Evolutionary conservation across 805 yeast genomes (phyloP).

Genomic region (Nakazawaea ernobii): DNA sequence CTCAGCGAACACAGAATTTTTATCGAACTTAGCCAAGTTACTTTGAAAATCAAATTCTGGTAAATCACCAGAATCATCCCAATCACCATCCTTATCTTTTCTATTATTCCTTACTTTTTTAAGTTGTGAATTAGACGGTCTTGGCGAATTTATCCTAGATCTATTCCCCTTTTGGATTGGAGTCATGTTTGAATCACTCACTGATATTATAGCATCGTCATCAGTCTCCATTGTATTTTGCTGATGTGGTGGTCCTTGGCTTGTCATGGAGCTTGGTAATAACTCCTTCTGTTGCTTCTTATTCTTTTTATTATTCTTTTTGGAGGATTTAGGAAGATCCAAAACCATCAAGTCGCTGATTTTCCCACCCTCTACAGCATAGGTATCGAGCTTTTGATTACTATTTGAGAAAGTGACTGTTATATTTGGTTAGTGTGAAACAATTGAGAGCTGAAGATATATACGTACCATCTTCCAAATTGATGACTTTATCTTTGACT

Average conservation of each 20-base stretch:
- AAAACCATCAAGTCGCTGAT: constrained; percentile 53
- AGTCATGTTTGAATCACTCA: constrained; percentile 10
- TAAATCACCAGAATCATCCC: constrained; percentile 32
- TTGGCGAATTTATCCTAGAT: constrained; percentile 6
- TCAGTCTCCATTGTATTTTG: constrained; percentile 1
- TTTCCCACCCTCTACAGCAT: constrained; percentile 26
- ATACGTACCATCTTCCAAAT: constrained; percentile 30
- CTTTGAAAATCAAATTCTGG: constrained; percentile 84
- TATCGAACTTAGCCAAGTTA: constrained; percentile 77
- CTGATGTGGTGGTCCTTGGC: not conserved
- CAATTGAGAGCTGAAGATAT: constrained; percentile 7
- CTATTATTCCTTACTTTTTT: constrained; percentile 3
- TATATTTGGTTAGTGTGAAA: constrained; percentile 7
- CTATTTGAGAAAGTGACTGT: constrained; percentile 12
- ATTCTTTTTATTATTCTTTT: constrained; percentile 19
- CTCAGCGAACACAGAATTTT: constrained; percentile 71
- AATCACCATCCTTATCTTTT: constrained; percentile 40
- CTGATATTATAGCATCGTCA: constrained; percentile 10
- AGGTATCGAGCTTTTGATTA: constrained; percentile 12
- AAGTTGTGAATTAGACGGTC: not conserved
- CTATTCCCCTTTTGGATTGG: constrained; percentile 12
- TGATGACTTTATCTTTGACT: constrained; percentile 32
- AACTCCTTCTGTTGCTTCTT: constrained; percentile 12
- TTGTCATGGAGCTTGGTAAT: constrained; percentile 1
- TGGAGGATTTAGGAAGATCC: constrained; percentile 36